Percentiles rank a stretch among this genome's conserved stretches.
phyloP scores from a whole-genome alignment of 441 rosid species.

The Erodium chrysanthum region DNA sequence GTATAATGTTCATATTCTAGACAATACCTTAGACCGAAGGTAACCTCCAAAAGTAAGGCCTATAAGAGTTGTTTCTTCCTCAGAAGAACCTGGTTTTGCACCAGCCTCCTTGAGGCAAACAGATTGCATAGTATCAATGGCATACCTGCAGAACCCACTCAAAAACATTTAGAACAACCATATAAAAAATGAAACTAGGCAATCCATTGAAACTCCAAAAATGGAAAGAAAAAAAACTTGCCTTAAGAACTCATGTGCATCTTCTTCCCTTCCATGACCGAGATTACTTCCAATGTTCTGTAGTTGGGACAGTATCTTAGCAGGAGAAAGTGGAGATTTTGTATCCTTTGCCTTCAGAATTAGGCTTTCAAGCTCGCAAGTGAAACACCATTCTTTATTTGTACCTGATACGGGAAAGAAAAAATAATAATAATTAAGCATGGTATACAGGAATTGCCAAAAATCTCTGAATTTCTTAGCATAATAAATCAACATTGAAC shows the following conservation, averaged over 20 bases:
- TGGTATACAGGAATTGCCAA: slow-evolving; percentile 3
- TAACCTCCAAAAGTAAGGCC: slow-evolving; percentile 92
- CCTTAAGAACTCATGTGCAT: slow-evolving; percentile 97
- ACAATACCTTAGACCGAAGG: slow-evolving; percentile 73
- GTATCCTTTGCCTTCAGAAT: slow-evolving; percentile 57
- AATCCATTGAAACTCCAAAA: neutral
- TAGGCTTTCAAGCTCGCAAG: slow-evolving; percentile 71
- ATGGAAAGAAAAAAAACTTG: slow-evolving; percentile 20
- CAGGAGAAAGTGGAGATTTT: slow-evolving; percentile 63
- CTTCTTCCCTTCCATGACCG: slow-evolving; percentile 84
- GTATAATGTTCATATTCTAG: neutral
- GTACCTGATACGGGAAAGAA: slow-evolving; percentile 40
- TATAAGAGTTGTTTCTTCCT: slow-evolving; percentile 69
- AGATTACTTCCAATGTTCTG: slow-evolving; percentile 61
- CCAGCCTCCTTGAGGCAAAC: slow-evolving; percentile 61
- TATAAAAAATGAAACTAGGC: neutral
- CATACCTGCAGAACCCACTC: slow-evolving; percentile 46
- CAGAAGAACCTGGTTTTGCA: slow-evolving; percentile 31
- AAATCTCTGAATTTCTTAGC: neutral
- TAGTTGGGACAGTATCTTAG: slow-evolving; percentile 54
- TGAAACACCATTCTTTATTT: slow-evolving; percentile 69
- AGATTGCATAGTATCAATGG: slow-evolving; percentile 85
- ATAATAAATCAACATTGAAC: slow-evolving; percentile 11
- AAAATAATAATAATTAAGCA: neutral
- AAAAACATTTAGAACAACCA: neutral